phyloP scores from a whole-genome alignment of 73 alveolate genomes.

The Blepharisma japonicum region DNA sequence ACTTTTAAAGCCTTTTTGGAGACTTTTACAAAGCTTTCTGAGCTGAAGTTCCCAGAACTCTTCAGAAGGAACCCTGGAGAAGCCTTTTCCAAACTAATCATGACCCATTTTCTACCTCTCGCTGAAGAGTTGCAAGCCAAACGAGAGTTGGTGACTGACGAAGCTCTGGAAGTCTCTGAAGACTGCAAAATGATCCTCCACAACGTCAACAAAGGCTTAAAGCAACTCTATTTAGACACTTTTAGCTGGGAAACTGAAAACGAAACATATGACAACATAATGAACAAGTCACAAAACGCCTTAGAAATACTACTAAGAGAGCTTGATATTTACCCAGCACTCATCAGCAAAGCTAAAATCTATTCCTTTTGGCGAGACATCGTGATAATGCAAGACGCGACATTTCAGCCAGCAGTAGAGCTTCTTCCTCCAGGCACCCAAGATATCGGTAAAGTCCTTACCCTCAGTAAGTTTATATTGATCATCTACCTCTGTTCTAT shows the following conservation, averaged over 20 bases:
- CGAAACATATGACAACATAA: background rate
- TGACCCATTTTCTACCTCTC: constrained; percentile 50
- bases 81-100: constrained; percentile 46
- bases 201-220: background rate
- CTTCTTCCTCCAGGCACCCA: constrained; percentile 5
- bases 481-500: background rate
- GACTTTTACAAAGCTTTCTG: constrained; percentile 46
- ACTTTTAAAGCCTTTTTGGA: constrained; percentile 51
- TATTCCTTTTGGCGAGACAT: constrained; percentile 37
- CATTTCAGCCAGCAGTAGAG: background rate
- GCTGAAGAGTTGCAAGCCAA: background rate
- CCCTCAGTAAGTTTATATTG: constrained; percentile 13
- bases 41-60: constrained; percentile 28
- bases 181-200: background rate
- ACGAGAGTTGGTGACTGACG: background rate
- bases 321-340: constrained; percentile 3
- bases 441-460: background rate
- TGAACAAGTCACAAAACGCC: background rate
- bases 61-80: constrained; percentile 36
- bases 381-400: background rate
- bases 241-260: background rate
- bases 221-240: background rate
- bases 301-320: background rate
- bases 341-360: constrained; percentile 50
- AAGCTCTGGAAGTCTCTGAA: background rate